Evolutionary conservation across 768 basidiomycete species (phyloP), one percentile per base, ranked within the genome.

Genomic region (Lactarius trivialis): DNA sequence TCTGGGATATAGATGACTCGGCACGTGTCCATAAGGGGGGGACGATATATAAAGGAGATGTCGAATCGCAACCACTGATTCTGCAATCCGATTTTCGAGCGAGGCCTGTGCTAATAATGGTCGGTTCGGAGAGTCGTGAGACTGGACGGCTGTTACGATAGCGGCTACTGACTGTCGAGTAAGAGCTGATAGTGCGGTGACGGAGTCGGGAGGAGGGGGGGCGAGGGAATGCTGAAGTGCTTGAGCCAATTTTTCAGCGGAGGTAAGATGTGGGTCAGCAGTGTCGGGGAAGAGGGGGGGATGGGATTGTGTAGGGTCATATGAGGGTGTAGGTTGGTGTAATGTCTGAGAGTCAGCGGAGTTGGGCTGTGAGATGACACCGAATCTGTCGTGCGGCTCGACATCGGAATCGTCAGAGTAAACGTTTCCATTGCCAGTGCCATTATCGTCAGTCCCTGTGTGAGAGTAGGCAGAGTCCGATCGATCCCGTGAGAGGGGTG

Each of bases 351-450:
- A 24, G n/a, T 60, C 64, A 4, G 30, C 19, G n/a, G 15, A 55
- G 32, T 30, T 49, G 28, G 60, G 63, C 15, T 51, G 63, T 21
- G 67, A 2, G 70, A 66, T 56, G 61, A 61, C 19, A 63, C 60
- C 4, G 48, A 61, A 49, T 36, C 68, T 70, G 32, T 81, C 80
- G 4, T 76, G 67, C 6, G 84, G 84, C 33, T 85, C 81, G 37
- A 88, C 76, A 55, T 88, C 89, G 11, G 89, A 92, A 69, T 88
- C 86, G 68, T 93, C 91, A 11, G 90, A 92, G 69, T 86, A 84
- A 34, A 85, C 81, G 70, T 90, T 90, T 57, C 81, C 74, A 56
- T 81, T 81, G 45, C 78, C 77, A 30, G 71, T 67, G 15, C 65
- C 66, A 55, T 70, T 73, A 36, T 74, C 72, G 37, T 69, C 71